Base-by-base conservation (phyloP, 768 basidiomycete species). In the Phanerodontia chrysosporium region DNA sequence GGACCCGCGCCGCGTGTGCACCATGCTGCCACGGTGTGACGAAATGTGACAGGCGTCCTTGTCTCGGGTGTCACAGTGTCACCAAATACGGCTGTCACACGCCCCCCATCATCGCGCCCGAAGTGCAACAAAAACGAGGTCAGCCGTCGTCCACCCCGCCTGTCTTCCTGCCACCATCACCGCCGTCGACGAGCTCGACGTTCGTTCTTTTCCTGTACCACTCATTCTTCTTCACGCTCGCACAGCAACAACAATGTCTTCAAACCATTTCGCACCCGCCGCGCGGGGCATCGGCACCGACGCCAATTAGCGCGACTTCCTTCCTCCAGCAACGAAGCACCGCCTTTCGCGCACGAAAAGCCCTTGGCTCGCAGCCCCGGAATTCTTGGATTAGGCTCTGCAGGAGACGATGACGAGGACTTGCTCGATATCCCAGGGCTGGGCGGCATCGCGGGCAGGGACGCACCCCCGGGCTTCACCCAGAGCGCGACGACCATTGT, bases 181-280 rank as follows among this genome's bases (percentile, higher is more conserved):
- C 58, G 51, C 25, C 53, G 58, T 48, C 58, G 58, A 48, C 52
- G 58, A 54, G 58, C 58, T 42, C 51, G 58, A 55, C 58, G 46
- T 49, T 53, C 28, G 21, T 35, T 60, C 58, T 32, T 60, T 60
- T 44, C 28, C 36, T 55, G 27, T 49, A 60, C 45, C 55, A 49
- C 51, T 53, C 27, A 35, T 60, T 60, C 13, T n/a, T 48, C n/a
- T 10, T 7, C 21, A 25, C 57, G 57, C 57, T 58, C 61, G 30
- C 57, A 58, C 49, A 62, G 57, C 57, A 58, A 27, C 51, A 45
- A 21, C 53, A 36, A 58, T 60, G 58, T 55, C 54, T 49, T 56
- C 55, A 25, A 53, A 30, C 35, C 58, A 60, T 39, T 39, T 32
- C 30, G n/a, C 44, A 21, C 58, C 58, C 58, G 58, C 58, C 53